These are phyloP conservation scores for Diplodia sapinea DNA, from an alignment of 2,329 filamentous ascomycete species.

Conservation along the genomic window DNA sequence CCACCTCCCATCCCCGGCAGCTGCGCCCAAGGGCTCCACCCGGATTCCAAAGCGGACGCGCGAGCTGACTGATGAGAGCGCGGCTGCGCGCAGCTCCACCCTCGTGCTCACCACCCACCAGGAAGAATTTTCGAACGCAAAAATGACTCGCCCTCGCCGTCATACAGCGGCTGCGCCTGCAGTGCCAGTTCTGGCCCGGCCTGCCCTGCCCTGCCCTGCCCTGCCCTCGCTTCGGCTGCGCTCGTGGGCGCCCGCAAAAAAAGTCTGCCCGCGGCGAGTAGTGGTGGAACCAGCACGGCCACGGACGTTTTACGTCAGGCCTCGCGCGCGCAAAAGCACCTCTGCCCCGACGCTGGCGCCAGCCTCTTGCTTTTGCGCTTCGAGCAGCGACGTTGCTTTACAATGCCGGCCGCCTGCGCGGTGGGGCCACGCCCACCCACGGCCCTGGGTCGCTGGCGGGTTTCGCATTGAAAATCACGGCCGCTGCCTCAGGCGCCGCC, in stretches of 20 bases:
- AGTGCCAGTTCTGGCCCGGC: too few relatives aligned
- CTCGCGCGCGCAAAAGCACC: neutral
- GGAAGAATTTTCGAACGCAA: constrained; percentile 25
- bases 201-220: neutral
- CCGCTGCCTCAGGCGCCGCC: constrained; percentile 10
- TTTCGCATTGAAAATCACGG: constrained; percentile 28
- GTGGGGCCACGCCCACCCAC: constrained; percentile 6
- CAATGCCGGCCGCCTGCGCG: neutral
- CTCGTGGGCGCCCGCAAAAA: constrained; percentile 8
- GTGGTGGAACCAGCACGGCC: neutral
- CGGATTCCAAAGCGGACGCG: constrained; percentile 1
- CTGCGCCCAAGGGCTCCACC: constrained; percentile 4
- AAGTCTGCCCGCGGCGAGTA: neutral
- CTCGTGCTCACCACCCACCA: constrained; percentile 2
- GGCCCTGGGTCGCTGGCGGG: constrained; percentile 25
- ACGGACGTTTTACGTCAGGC: constrained; percentile 27
- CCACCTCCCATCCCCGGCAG: neutral
- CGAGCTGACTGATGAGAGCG: constrained; percentile 11
- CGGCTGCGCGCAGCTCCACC: constrained; percentile 28
- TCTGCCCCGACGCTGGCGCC: too few relatives aligned
- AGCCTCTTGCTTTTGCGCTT: neutral
- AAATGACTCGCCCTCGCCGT: constrained; percentile 23
- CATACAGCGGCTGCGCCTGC: constrained; percentile 14
- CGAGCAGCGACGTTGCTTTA: constrained; percentile 1
- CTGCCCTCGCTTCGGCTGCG: constrained; percentile 2